Conservation (phyloP, 23 red algal species). For the Agarophyton chilense region DNA sequence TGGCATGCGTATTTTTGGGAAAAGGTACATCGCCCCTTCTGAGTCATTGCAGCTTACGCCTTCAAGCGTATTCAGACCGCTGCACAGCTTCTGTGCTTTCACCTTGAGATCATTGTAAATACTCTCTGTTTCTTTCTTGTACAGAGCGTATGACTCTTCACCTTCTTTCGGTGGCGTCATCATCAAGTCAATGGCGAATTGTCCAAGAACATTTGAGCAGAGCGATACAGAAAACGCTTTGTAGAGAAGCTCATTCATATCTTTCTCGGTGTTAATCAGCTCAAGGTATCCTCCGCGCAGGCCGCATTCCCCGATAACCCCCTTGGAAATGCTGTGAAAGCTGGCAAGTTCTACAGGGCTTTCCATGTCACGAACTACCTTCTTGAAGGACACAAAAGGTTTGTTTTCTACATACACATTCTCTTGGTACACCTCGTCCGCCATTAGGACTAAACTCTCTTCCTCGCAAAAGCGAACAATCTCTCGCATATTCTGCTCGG, state of each 20-base stretch:
- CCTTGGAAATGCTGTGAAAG: constrained; percentile 95
- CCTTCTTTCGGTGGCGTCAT: constrained; percentile 79
- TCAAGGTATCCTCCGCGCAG: constrained; percentile 93
- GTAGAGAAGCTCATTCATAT: constrained; percentile 58
- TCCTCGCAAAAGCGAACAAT: constrained; percentile 83
- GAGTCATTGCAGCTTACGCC: constrained; percentile 80
- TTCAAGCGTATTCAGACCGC: constrained; percentile 71
- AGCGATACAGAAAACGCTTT: constrained; percentile 86
- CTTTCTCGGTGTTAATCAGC: constrained; percentile 51
- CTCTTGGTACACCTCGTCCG: constrained; percentile 96
- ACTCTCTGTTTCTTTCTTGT: constrained; percentile 57
- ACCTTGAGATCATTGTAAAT: constrained; percentile 64
- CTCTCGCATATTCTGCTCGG: constrained; percentile 63
- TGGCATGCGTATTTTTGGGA: constrained; percentile 80
- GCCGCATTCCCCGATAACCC: constrained; percentile 94
- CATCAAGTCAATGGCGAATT: constrained; percentile 87
- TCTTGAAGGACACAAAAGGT: constrained; percentile 91
- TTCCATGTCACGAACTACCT: constrained; percentile 70
- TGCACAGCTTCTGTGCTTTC: constrained; percentile 57
- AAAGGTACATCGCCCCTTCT: constrained; percentile 97
- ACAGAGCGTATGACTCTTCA: constrained; percentile 79
- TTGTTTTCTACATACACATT: constrained; percentile 85
- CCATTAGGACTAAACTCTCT: constrained; percentile 84
- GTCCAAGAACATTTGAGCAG: constrained; percentile 90
- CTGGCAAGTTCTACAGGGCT: constrained; percentile 76